Evolutionary conservation across 2,329 filamentous ascomycete genomes (phyloP).

Genomic region (Aspergillus flavus): DNA sequence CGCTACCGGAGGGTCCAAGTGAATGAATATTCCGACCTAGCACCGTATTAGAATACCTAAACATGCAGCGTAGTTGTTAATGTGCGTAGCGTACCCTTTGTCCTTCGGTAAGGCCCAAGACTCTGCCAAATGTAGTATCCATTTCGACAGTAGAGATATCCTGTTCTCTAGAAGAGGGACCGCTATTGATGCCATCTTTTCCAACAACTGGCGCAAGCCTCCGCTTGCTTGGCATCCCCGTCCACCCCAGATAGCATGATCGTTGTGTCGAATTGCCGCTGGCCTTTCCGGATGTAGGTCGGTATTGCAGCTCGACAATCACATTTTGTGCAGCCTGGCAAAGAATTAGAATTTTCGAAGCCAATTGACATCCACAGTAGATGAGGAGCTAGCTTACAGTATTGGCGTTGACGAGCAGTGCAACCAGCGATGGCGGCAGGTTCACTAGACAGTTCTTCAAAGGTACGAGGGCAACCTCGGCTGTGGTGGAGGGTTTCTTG

Average conservation of each 20-base stretch:
- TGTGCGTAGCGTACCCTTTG: slow-evolving; percentile 67
- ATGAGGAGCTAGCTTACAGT: slow-evolving; percentile 62
- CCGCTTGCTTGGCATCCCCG: slow-evolving; percentile 93
- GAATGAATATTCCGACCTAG: slow-evolving; percentile 66
- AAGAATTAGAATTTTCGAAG: not conserved
- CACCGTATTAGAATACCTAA: slow-evolving; percentile 40
- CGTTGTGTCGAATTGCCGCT: slow-evolving; percentile 57
- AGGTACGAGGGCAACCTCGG: slow-evolving; percentile 82
- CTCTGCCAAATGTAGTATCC: slow-evolving; percentile 78
- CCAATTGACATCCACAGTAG: slow-evolving; percentile 20
- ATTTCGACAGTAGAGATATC: slow-evolving; percentile 80
- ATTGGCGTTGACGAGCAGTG: slow-evolving; percentile 83
- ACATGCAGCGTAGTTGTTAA: not conserved
- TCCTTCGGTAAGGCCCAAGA: slow-evolving; percentile 76
- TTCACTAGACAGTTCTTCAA: slow-evolving; percentile 96
- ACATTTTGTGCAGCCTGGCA: slow-evolving; percentile 88
- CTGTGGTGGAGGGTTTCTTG: slow-evolving; percentile 64
- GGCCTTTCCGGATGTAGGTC: slow-evolving; percentile 57
- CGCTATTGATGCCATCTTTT: slow-evolving; percentile 69
- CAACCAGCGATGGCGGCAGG: slow-evolving; percentile 80
- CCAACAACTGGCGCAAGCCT: slow-evolving; percentile 72
- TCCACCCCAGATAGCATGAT: slow-evolving; percentile 92
- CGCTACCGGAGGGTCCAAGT: slow-evolving; percentile 85
- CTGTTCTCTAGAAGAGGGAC: slow-evolving; percentile 66
- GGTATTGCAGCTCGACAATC: slow-evolving; percentile 85